These are phyloP conservation scores for Capsicum baccatum DNA, from an alignment of 257 asterid genomes.

Conservation along the genomic window DNA sequence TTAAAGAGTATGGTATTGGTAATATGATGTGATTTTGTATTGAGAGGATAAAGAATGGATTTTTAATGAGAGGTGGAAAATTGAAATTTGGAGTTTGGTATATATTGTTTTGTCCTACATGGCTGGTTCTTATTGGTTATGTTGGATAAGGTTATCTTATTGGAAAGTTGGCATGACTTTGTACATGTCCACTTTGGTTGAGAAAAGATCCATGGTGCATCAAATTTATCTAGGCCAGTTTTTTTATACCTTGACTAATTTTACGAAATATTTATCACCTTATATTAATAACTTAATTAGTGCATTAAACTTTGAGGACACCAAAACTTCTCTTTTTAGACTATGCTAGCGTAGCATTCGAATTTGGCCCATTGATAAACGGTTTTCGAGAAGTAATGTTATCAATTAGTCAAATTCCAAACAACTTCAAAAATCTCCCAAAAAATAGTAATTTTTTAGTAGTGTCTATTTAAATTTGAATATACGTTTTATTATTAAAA, in stretches of 20 bases:
- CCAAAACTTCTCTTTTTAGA: not conserved
- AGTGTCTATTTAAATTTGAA: not conserved
- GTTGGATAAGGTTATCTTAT: slow-evolving; percentile 62
- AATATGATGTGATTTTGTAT: slow-evolving; percentile 35
- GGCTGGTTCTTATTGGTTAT: slow-evolving; percentile 55
- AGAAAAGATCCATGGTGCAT: not conserved
- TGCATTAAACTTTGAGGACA: not conserved
- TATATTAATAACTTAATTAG: too few relatives aligned
- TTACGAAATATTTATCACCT: too few relatives aligned
- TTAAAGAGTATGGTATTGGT: slow-evolving; percentile 18
- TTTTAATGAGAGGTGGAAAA: slow-evolving; percentile 61
- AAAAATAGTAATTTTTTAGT: too few relatives aligned
- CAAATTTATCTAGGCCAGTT: not conserved
- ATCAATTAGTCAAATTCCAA: too few relatives aligned
- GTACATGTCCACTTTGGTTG: too few relatives aligned
- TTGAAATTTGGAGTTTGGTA: slow-evolving; percentile 35
- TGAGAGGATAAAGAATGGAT: slow-evolving; percentile 15
- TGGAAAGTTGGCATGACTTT: slow-evolving; percentile 12
- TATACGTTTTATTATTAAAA: not conserved
- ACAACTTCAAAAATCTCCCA: too few relatives aligned
- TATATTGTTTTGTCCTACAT: slow-evolving; percentile 45
- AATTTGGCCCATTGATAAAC: too few relatives aligned
- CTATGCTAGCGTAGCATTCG: too few relatives aligned
- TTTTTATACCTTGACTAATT: too few relatives aligned
- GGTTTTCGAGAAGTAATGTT: too few relatives aligned